phyloP scores from a whole-genome alignment of 2,329 filamentous ascomycete species.

The Cercospora zeae-maydis region DNA sequence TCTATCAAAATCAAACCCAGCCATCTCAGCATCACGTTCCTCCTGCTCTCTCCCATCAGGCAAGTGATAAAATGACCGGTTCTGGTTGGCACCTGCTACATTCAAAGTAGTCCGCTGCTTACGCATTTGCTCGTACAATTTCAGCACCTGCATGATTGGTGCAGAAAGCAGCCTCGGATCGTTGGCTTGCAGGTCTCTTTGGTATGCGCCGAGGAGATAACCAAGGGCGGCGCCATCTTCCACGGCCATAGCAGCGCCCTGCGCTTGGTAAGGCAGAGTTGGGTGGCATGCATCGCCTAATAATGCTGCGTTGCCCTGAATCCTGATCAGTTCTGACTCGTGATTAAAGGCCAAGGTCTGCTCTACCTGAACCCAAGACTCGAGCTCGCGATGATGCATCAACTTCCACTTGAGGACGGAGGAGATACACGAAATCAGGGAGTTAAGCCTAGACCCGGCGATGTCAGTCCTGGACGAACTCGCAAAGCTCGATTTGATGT shows the following conservation, averaged over 20 bases:
- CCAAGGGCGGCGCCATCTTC: conserved; percentile 65
- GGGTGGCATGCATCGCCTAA: conserved; percentile 60
- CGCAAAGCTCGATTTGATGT: background rate
- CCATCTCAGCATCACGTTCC: conserved; percentile 45
- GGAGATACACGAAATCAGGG: conserved; percentile 48
- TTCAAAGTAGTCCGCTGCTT: conserved; percentile 51
- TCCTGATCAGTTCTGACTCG: background rate
- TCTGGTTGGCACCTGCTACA: conserved; percentile 37
- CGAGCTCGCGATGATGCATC: conserved; percentile 14
- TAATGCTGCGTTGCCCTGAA: background rate
- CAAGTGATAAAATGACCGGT: conserved; percentile 37
- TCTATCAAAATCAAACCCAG: background rate
- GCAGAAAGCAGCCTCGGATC: conserved; percentile 44
- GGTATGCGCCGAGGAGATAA: conserved; percentile 35
- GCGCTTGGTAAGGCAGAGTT: conserved; percentile 52
- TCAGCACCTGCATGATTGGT: conserved; percentile 38
- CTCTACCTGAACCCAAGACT: conserved; percentile 9
- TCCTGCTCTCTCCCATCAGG: conserved; percentile 53
- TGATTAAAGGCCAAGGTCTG: background rate
- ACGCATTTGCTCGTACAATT: conserved; percentile 43
- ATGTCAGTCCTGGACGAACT: background rate
- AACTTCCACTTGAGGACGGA: conserved; percentile 65
- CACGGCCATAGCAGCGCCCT: conserved; percentile 63
- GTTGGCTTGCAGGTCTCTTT: background rate
- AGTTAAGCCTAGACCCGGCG: conserved; percentile 25